Conservation (phyloP, 2,329 filamentous ascomycete species). For the Torrubiellomyces zombiae region DNA sequence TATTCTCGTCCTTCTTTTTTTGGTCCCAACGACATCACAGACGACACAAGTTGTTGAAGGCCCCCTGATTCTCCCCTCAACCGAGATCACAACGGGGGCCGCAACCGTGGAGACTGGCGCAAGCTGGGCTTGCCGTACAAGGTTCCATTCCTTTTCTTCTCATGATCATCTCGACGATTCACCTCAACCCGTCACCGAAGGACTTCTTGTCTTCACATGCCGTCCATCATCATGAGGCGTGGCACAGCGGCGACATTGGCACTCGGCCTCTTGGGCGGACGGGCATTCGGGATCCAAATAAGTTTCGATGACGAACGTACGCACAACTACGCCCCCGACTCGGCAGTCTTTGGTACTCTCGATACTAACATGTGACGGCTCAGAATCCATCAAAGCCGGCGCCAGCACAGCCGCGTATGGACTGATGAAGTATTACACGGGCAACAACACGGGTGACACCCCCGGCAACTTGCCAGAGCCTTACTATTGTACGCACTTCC, state of each 20-base stretch:
- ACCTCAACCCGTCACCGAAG: too few species aligned
- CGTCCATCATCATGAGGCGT: constrained; percentile 4
- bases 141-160: too few species aligned
- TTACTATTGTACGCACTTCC: constrained; percentile 43
- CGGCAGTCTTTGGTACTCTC: not conserved
- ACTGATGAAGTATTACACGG: constrained; percentile 33
- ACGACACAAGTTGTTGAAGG: too few species aligned
- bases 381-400: constrained; percentile 33
- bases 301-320: constrained; percentile 16
- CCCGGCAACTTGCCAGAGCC: constrained; percentile 41
- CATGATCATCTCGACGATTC: too few species aligned
- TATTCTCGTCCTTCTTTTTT: too few species aligned
- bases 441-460: constrained; percentile 40
- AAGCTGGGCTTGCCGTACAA: too few species aligned
- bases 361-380: not conserved
- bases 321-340: constrained; percentile 1
- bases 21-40: too few species aligned
- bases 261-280: constrained; percentile 4
- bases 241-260: constrained; percentile 3
- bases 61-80: too few species aligned
- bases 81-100: too few species aligned
- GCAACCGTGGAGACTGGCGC: too few species aligned
- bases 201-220: too few species aligned
- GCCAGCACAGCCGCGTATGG: constrained; percentile 30
- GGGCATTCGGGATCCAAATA: constrained; percentile 13